A percentile compares a stretch with the other conserved stretches of the same genome.
Conservation (phyloP, 345 rosid genomes). For the Salix koriyanagi region DNA sequence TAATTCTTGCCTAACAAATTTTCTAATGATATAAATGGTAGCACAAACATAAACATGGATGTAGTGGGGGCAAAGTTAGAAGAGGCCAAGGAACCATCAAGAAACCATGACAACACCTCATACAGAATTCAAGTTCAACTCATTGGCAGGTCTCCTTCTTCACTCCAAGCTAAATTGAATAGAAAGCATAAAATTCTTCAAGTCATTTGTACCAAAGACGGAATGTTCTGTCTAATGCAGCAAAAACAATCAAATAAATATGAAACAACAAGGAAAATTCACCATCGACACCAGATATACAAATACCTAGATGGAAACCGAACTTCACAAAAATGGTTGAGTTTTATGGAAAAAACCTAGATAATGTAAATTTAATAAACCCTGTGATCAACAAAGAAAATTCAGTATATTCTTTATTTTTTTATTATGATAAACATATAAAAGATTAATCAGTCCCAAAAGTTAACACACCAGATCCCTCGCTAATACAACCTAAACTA, state of each 20-base stretch:
- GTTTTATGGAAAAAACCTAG: not conserved
- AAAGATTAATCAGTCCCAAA: constrained; percentile 12
- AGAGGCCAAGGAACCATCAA: too few relatives aligned
- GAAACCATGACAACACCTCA: too few relatives aligned
- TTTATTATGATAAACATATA: constrained; percentile 1
- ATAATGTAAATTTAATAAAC: constrained; percentile 21
- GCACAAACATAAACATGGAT: too few relatives aligned
- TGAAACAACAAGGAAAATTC: not conserved
- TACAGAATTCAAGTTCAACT: too few relatives aligned
- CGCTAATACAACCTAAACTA: constrained; percentile 13
- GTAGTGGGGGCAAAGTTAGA: too few relatives aligned
- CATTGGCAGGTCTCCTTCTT: too few relatives aligned
- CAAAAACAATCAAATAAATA: not conserved
- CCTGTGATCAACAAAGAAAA: constrained; percentile 17
- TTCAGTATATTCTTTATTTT: not conserved
- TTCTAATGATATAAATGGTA: too few relatives aligned
- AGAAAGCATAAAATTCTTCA: too few relatives aligned
- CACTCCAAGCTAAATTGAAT: too few relatives aligned
- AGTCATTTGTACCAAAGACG: too few relatives aligned
- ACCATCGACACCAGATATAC: not conserved
- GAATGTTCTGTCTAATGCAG: not conserved
- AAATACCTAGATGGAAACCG: not conserved
- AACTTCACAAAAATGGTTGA: not conserved
- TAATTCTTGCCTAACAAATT: too few relatives aligned
- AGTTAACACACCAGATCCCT: constrained; percentile 33